phyloP scores from a whole-genome alignment of 768 basidiomycete species.

The Boletus speciosus region DNA sequence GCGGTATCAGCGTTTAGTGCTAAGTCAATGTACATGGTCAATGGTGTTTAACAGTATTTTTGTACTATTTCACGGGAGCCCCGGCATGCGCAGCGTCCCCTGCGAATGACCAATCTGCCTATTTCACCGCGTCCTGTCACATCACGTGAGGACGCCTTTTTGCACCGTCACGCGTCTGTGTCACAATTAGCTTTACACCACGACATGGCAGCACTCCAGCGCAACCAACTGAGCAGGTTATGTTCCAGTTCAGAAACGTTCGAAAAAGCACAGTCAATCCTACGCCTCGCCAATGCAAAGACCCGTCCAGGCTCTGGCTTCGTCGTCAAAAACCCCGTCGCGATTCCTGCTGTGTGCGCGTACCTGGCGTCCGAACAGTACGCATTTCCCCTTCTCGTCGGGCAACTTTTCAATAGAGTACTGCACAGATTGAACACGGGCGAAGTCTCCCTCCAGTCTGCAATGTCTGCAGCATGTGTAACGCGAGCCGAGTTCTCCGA shows the following conservation, averaged over 20 bases:
- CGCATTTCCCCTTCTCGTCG: not conserved
- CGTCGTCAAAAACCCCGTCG: conserved; percentile 19
- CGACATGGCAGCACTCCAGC: conserved; percentile 18
- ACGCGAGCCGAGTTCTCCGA: conserved; percentile 17
- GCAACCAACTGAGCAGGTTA: conserved; percentile 15
- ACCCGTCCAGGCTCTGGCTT: conserved; percentile 31
- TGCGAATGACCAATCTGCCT: too few relatives aligned
- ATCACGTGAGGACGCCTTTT: not conserved
- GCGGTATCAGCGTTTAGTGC: not conserved
- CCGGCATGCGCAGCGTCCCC: too few relatives aligned
- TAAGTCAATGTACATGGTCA: not conserved
- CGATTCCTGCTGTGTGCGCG: conserved; percentile 30
- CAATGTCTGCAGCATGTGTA: conserved; percentile 24
- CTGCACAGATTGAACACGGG: conserved; percentile 21
- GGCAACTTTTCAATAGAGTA: not conserved
- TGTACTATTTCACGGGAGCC: too few relatives aligned
- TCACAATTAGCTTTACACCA: not conserved
- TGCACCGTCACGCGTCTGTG: not conserved
- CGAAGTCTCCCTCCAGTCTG: conserved; percentile 30
- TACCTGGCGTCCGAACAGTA: conserved; percentile 33
- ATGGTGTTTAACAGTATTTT: too few relatives aligned
- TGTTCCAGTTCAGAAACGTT: conserved; percentile 24
- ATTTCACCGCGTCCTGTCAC: not conserved
- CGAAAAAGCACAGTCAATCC: conserved; percentile 21
- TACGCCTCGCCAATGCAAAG: conserved; percentile 18